These are phyloP conservation scores for Alliaria petiolata DNA, from an alignment of 345 rosid genomes.

Conservation along the genomic window DNA sequence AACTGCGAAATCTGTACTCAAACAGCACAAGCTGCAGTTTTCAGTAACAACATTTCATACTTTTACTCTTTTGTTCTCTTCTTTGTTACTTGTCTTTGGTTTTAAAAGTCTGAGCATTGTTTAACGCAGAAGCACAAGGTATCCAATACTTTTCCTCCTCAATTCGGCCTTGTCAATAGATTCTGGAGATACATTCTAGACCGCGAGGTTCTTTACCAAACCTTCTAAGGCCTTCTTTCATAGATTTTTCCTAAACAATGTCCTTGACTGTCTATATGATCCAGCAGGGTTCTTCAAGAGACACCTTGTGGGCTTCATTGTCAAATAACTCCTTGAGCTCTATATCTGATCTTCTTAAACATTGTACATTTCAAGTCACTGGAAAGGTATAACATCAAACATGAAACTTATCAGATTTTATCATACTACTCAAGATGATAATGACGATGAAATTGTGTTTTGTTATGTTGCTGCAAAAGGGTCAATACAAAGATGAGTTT, in stretches of 20 bases:
- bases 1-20: slow-evolving; percentile 54
- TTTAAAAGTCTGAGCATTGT: slow-evolving; percentile 5
- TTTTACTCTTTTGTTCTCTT: background rate
- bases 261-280: background rate
- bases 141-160: slow-evolving; percentile 64
- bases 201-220: slow-evolving; percentile 55
- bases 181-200: slow-evolving; percentile 84
- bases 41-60: slow-evolving; percentile 39
- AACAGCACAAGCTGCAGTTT: slow-evolving; percentile 54
- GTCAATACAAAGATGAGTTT: slow-evolving; percentile 92
- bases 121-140: slow-evolving; percentile 72
- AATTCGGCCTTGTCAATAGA: slow-evolving; percentile 75
- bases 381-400: slow-evolving; percentile 57
- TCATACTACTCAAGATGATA: background rate
- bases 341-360: slow-evolving; percentile 55
- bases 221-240: background rate
- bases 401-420: background rate
- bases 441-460: slow-evolving; percentile 11
- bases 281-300: slow-evolving; percentile 53
- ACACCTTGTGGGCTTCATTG: slow-evolving; percentile 77
- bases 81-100: background rate
- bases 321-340: slow-evolving; percentile 59
- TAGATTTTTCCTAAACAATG: background rate
- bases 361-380: slow-evolving; percentile 55
- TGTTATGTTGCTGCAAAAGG: slow-evolving; percentile 42